Conservation (phyloP, 441 rosid species). For the Geranium incanum region DNA sequence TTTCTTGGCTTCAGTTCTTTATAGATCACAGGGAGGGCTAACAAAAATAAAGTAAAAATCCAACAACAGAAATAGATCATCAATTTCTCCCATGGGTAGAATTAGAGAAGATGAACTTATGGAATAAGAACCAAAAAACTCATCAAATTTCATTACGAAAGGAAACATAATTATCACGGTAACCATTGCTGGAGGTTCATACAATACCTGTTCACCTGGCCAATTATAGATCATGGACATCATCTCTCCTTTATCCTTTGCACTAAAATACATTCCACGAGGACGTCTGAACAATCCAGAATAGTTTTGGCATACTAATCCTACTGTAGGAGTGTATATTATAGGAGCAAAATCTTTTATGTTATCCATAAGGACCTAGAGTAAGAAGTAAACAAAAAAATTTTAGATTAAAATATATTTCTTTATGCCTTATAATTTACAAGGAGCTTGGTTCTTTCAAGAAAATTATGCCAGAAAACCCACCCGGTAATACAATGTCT, state of each 20-base stretch:
- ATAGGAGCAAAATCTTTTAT: conserved; percentile 87
- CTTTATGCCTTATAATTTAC: conserved; percentile 7
- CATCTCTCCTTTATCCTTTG: conserved; percentile 98
- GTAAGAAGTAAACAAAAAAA: conserved; percentile 12
- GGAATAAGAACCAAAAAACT: background rate
- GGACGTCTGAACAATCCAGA: conserved; percentile 96
- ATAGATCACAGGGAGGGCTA: conserved; percentile 5
- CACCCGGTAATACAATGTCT: conserved; percentile 83
- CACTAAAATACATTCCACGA: conserved; percentile 98
- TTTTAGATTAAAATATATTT: conserved; percentile 3
- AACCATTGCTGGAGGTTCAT: conserved; percentile 11
- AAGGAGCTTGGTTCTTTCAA: background rate
- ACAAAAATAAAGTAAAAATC: background rate
- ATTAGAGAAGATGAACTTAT: background rate
- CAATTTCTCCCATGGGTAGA: background rate
- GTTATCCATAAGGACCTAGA: conserved; percentile 90
- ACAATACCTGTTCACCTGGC: conserved; percentile 69
- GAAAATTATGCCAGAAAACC: conserved; percentile 25
- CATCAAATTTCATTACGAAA: background rate
- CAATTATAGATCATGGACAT: conserved; percentile 98
- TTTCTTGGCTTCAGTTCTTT: conserved; percentile 1
- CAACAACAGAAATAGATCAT: background rate
- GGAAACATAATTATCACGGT: background rate
- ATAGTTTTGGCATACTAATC: conserved; percentile 92
- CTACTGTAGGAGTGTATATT: conserved; percentile 95